These are phyloP conservation scores for Beauveria pseudobassiana DNA, from an alignment of 2,329 filamentous ascomycete species.

Conservation along the genomic window DNA sequence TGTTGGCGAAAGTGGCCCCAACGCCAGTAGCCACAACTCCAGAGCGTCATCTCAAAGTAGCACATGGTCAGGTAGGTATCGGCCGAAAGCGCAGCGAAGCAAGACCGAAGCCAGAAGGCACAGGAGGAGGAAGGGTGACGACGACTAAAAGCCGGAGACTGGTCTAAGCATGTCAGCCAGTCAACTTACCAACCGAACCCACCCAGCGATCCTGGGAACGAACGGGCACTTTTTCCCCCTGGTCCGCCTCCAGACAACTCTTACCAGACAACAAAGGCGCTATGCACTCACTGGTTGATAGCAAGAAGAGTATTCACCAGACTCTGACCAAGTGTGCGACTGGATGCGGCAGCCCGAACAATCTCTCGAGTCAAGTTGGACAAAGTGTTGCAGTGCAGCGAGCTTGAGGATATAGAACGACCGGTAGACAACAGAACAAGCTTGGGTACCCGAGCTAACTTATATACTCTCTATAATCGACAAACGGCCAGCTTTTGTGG, in stretches of 20 bases:
- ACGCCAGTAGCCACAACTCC: constrained; percentile 83
- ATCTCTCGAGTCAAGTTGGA: constrained; percentile 2
- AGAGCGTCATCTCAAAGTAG: constrained; percentile 88
- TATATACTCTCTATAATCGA: constrained; percentile 29
- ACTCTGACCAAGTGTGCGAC: background rate
- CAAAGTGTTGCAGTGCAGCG: background rate
- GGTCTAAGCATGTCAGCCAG: constrained; percentile 12
- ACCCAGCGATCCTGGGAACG: constrained; percentile 9
- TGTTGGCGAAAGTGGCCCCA: constrained; percentile 91
- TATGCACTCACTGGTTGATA: constrained; percentile 1
- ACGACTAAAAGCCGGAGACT: constrained; percentile 9
- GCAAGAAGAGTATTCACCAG: background rate
- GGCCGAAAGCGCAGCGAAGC: constrained; percentile 8
- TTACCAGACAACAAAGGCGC: background rate
- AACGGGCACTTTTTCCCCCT: background rate
- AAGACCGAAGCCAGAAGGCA: constrained; percentile 11
- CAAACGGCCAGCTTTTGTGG: constrained; percentile 12
- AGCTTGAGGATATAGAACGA: background rate
- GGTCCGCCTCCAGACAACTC: background rate
- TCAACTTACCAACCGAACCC: constrained; percentile 11
- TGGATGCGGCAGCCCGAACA: background rate
- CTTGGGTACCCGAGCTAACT: constrained; percentile 28
- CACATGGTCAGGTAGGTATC: constrained; percentile 57
- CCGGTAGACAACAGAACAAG: background rate
- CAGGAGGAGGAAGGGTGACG: background rate